These are phyloP conservation scores for Aspergillus eucalypticola DNA, from an alignment of 2,329 filamentous ascomycete genomes.

Conservation along the genomic window DNA sequence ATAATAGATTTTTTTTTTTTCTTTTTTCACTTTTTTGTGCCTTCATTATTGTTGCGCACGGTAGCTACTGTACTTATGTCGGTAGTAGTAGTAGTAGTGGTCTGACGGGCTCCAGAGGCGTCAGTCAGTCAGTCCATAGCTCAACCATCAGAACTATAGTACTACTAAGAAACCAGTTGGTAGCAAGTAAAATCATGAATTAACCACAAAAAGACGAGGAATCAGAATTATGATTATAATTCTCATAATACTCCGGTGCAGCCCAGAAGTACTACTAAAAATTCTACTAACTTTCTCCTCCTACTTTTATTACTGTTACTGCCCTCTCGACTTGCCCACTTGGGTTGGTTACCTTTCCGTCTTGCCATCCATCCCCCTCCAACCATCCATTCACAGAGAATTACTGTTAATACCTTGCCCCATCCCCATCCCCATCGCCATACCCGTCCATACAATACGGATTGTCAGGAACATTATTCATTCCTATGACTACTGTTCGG, in stretches of 20 bases:
- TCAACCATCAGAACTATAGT: no score
- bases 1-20: no score
- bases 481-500: conserved; percentile 1
- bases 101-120: no score
- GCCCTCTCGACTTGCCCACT: background rate
- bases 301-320: background rate
- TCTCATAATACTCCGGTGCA: background rate
- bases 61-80: no score
- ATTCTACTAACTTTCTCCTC: background rate
- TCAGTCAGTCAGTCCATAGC: no score
- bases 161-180: no score
- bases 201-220: no score
- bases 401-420: background rate
- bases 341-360: conserved; percentile 2
- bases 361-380: background rate
- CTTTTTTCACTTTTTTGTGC: no score
- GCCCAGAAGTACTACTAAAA: background rate
- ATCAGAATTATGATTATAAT: background rate
- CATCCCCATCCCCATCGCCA: background rate
- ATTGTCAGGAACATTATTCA: conserved; percentile 15
- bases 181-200: no score
- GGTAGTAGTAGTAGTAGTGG: no score
- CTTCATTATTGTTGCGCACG: no score
- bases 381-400: background rate
- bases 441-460: background rate